phyloP scores from a whole-genome alignment of 352 stramenopile species.

The Phytophthora colocasiae region DNA sequence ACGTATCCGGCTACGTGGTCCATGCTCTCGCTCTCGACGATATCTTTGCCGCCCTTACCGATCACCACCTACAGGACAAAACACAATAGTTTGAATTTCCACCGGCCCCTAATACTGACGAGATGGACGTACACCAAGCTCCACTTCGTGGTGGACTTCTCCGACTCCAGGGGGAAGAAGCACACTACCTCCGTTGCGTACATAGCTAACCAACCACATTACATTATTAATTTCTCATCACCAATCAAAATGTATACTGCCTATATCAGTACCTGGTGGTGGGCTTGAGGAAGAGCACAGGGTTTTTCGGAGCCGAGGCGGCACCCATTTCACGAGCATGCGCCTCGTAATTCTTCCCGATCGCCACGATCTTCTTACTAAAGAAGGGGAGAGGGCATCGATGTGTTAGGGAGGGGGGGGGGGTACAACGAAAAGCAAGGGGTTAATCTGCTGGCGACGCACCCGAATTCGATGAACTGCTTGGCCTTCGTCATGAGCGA shows the following conservation, averaged over 20 bases:
- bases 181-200: conserved; percentile 64
- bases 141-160: conserved; percentile 86
- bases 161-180: conserved; percentile 73
- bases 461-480: conserved; percentile 66
- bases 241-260: not conserved
- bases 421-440: not conserved
- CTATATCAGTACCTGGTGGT: conserved; percentile 51
- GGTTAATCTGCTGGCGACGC: not conserved
- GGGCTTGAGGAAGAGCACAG: conserved; percentile 86
- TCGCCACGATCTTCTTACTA: conserved; percentile 86
- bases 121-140: conserved; percentile 67
- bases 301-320: conserved; percentile 64
- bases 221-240: not conserved
- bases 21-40: conserved; percentile 67
- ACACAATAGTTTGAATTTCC: not conserved
- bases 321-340: conserved; percentile 85
- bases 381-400: not conserved
- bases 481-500: conserved; percentile 45
- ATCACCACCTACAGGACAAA: conserved; percentile 61
- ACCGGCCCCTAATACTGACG: not conserved
- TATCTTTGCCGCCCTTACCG: conserved; percentile 68
- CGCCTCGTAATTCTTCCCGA: conserved; percentile 89
- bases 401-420: not conserved
- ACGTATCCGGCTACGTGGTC: conserved; percentile 76
- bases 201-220: conserved; percentile 46